phyloP scores from a whole-genome alignment of 352 stramenopile genomes.

The Thraustochytrium sp. region DNA sequence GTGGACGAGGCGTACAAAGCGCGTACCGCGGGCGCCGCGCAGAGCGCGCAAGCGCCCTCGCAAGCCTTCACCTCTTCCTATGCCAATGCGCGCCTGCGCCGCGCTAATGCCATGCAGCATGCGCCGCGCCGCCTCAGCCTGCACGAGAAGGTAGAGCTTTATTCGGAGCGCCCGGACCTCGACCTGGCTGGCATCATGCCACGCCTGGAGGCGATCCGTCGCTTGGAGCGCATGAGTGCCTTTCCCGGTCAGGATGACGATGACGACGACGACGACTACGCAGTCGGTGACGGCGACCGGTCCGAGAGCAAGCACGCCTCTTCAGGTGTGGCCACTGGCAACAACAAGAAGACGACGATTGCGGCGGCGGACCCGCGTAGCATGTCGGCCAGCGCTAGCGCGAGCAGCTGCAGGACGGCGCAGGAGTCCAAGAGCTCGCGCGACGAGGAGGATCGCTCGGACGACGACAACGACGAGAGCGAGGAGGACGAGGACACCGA shows the following conservation, averaged over 20 bases:
- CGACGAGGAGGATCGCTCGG: neutral
- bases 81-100: neutral
- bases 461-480: neutral
- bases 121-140: conserved; percentile 1
- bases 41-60: neutral
- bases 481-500: neutral
- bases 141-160: conserved; percentile 27
- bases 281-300: too few relatives aligned
- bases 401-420: neutral
- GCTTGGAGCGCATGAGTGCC: neutral
- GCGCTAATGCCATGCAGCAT: neutral
- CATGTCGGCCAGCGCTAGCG: too few relatives aligned
- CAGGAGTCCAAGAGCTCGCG: neutral
- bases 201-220: conserved; percentile 19
- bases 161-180: neutral
- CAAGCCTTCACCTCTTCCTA: neutral
- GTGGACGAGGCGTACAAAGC: neutral
- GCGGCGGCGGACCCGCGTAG: too few relatives aligned
- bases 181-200: conserved; percentile 31
- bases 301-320: too few relatives aligned
- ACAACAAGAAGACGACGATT: too few relatives aligned
- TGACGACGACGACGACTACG: neutral
- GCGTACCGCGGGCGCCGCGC: neutral
- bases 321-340: too few relatives aligned
- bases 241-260: neutral